phyloP scores from a whole-genome alignment of 1,139 yeast genomes.

The Candida pseudoviswanathii region DNA sequence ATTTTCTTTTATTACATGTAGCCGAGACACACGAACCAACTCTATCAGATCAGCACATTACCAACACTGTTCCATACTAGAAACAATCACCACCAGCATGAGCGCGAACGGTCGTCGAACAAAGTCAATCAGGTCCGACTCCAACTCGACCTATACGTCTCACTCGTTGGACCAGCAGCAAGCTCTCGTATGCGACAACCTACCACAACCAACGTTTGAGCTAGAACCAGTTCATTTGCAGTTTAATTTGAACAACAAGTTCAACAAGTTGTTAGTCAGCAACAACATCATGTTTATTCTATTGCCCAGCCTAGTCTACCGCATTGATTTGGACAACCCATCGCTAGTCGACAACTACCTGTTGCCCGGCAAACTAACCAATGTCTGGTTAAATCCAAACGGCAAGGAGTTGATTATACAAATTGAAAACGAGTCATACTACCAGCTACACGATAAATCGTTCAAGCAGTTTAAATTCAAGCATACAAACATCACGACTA shows the following conservation, averaged over 20 bases:
- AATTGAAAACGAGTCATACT: conserved; percentile 26
- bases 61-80: no score
- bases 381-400: conserved; percentile 43
- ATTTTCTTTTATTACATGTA: not conserved
- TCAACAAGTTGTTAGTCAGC: conserved; percentile 30
- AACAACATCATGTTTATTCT: conserved; percentile 41
- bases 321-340: conserved; percentile 42
- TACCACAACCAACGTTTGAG: conserved; percentile 29
- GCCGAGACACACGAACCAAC: not conserved
- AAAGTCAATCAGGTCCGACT: conserved; percentile 4
- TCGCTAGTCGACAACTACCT: conserved; percentile 32
- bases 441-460: conserved; percentile 30
- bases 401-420: conserved; percentile 40
- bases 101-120: conserved; percentile 3
- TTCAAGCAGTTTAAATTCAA: conserved; percentile 39
- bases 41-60: not conserved
- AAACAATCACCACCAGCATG: not conserved
- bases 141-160: conserved; percentile 14
- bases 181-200: conserved; percentile 14
- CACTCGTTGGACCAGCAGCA: conserved; percentile 17
- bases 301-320: conserved; percentile 23
- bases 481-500: conserved; percentile 25
- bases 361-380: conserved; percentile 27
- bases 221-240: conserved; percentile 49
- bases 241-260: conserved; percentile 32